Evolutionary conservation across 768 basidiomycete genomes (phyloP), one percentile per base, ranked within the genome.

Genomic region (Russula ochroleuca): DNA sequence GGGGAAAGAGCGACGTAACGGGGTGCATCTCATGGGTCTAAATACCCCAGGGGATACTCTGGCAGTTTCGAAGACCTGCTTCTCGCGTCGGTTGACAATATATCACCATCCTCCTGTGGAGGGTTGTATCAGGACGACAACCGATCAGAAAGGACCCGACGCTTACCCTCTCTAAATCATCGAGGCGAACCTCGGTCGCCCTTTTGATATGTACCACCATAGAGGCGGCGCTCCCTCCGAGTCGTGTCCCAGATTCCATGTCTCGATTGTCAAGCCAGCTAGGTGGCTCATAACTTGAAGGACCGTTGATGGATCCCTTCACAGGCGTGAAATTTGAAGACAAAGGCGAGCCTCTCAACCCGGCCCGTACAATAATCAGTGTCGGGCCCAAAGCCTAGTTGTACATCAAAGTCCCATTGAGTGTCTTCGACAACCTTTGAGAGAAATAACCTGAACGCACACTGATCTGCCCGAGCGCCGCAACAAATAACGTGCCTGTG

Each of bases 391-490:
- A 43, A 2, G 62, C 62, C 62, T 63, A 15, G 13, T 25, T n/a
- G 23, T n/a, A n/a, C n/a, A n/a, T n/a, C n/a, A n/a, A n/a, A n/a
- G n/a, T n/a, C 9, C 1, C 28, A 19, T 11, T 14, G n/a, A 56
- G 21, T 5, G 13, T 23, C 19, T 23, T 5, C 5, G 15, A 21
- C 10, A 3, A 31, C 8, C 5, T 28, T 28, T 2, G 28, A 28
- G 5, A 28, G 28, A 5, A 5, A 28, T 28, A 28, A 2, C 28
- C 5, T 28, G 28, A 28, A 28, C 28, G 28, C 28, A 28, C 28
- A 28, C 61, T 63, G 28, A 65, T 57, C 49, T 65, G 64, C 9
- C 64, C 64, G 23, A 65, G 64, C 1, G 40, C 10, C 2, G 55
- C 54, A 1, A 19, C 31, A 25, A 65, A 50, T 48, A 65, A 19